Base-by-base conservation (phyloP, 2,329 filamentous ascomycete species). In the Anthostomella pinea region DNA sequence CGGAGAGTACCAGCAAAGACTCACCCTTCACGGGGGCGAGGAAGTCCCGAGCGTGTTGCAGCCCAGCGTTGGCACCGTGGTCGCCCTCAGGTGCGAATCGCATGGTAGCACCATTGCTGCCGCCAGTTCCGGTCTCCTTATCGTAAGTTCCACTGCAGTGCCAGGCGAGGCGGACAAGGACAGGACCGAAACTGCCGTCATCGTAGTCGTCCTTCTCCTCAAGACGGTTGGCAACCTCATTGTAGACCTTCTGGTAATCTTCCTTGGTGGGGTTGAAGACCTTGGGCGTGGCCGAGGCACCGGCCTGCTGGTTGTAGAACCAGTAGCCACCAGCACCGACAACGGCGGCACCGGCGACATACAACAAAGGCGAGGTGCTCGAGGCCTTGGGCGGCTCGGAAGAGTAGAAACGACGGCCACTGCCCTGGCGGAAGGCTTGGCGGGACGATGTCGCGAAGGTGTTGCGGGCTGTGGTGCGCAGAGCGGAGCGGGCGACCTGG, bases 51-150 rank as follows among this genome's bases (percentile, higher is more conserved):
- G 91, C 93, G 54, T 79, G 70, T 62, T 85, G 81, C 57, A 97
- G 75, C 53, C 91, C 93, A 41, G 91, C 88, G 60, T 98, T 98
- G 66, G 91, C 93, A 52, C 89, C 89, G 67, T 98, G 91, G 64
- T 83, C 82, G 43, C 79, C 74, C 70, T 97, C 93, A 30, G 91
- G 90, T 16, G 82, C 74, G 64, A 96, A 97, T 60, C 93, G 82
- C 93, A 97, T 97, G 50, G 90, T 96, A 39, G 91, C 91, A 50
- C 93, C 91, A 65, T 97, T 95, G 74, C 85, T 91, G 51, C 91
- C 91, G 56, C 91, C 93, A 29, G 91, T 97, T 49, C 78, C 77
- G 17, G 90, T 95, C 59, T 79, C 78, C 70, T 84, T 85, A 63
- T 97, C 91, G 59, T 84, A 97, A 54, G 91, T 98, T 53, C 91